phyloP scores from a whole-genome alignment of 352 stramenopile species.

The Phytophthora idaei region DNA sequence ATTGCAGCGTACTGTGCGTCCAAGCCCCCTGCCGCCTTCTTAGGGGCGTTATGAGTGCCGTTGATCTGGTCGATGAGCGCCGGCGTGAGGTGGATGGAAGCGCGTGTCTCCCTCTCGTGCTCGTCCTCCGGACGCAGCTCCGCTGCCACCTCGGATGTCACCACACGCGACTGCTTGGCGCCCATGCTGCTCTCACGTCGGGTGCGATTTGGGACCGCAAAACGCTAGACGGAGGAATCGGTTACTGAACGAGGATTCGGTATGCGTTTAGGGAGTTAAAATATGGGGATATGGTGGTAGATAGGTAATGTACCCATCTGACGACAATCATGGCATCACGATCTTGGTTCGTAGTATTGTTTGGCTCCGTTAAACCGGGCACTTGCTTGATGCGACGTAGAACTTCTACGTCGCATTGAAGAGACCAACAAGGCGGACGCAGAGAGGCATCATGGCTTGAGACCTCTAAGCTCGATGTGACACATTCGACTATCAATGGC shows the following conservation, averaged over 20 bases:
- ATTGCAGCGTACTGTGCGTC: conserved; percentile 51
- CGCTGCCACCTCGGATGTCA: conserved; percentile 57
- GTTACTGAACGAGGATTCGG: background rate
- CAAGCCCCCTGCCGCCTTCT: conserved; percentile 18
- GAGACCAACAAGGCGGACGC: background rate
- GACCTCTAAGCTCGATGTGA: background rate
- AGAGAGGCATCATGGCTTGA: background rate
- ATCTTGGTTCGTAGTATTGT: background rate
- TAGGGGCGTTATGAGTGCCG: conserved; percentile 35
- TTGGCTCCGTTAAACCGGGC: background rate
- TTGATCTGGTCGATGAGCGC: conserved; percentile 77
- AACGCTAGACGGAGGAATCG: conserved; percentile 16
- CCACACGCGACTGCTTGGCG: conserved; percentile 80
- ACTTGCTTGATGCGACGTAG: too few species aligned
- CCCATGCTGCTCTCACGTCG: conserved; percentile 65
- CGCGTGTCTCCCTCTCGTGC: conserved; percentile 48
- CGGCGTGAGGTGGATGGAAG: conserved; percentile 73
- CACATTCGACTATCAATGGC: background rate
- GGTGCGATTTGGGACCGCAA: conserved; percentile 4
- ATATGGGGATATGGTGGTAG: background rate
- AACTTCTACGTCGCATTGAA: background rate
- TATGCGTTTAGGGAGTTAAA: conserved; percentile 6
- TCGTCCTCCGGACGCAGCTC: conserved; percentile 57
- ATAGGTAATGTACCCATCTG: conserved; percentile 3
- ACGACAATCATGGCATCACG: background rate